Percentiles rank a stretch among this genome's conserved stretches.
These are phyloP conservation scores for Hortiboletus flavorubellus DNA, from an alignment of 768 basidiomycete genomes.

Conservation along the genomic window DNA sequence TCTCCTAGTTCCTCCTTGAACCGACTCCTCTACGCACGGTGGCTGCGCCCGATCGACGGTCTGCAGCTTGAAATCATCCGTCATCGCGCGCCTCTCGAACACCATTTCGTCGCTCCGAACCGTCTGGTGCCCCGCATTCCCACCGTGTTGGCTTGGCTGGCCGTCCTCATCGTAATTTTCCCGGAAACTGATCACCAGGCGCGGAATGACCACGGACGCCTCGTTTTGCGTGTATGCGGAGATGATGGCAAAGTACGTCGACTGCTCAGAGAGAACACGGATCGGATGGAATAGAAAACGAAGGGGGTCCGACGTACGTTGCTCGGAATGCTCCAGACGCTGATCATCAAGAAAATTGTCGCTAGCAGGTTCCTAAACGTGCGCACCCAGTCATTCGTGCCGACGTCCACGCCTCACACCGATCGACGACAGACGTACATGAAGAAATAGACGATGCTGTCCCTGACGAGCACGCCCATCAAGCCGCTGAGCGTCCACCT, in stretches of 20 bases:
- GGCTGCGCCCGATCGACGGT: not conserved
- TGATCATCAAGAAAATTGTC: constrained; percentile 16
- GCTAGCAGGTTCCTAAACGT: constrained; percentile 13
- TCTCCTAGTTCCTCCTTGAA: not conserved
- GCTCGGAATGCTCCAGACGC: constrained; percentile 10
- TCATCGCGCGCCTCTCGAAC: constrained; percentile 2
- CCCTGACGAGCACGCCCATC: constrained; percentile 14
- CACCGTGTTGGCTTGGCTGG: not conserved
- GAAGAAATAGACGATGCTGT: constrained; percentile 19
- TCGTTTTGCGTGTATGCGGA: constrained; percentile 19
- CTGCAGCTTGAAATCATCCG: constrained; percentile 5
- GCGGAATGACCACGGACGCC: constrained; percentile 17
- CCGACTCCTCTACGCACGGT: not conserved
- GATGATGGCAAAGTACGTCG: constrained; percentile 9
- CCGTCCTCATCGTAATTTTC: constrained; percentile 11
- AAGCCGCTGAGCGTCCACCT: constrained; percentile 12
- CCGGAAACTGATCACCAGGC: constrained; percentile 19
- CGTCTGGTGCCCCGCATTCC: not conserved
- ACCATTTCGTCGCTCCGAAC: constrained; percentile 6
- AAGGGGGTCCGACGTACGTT: constrained; percentile 2
- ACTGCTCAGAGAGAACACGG: not conserved
- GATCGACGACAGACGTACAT: constrained; percentile 10
- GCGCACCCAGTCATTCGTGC: not conserved
- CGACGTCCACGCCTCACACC: too few species aligned
- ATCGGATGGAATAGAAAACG: not conserved